These are phyloP conservation scores for Emmonsiellopsis sp. DNA, from an alignment of 2,329 filamentous ascomycete species.

Conservation along the genomic window DNA sequence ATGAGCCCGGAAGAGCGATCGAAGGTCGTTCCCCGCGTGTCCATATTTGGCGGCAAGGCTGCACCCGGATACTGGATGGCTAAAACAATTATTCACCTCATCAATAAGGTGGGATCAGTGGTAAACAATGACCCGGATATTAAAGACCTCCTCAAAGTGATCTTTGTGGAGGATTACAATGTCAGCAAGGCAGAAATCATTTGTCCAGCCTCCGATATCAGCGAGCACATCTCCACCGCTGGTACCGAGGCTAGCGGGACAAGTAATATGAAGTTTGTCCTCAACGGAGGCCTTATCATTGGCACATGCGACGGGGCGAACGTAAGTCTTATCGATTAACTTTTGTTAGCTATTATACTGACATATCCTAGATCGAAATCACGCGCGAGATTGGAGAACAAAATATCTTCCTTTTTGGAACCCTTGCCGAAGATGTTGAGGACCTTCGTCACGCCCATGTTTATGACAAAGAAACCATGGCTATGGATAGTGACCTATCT, in stretches of 20 bases:
- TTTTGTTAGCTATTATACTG: conserved; percentile 1
- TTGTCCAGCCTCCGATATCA: conserved; percentile 85
- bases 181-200: conserved; percentile 99
- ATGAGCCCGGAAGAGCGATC: conserved; percentile 76
- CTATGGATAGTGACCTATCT: conserved; percentile 64
- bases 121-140: conserved; percentile 90
- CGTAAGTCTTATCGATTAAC: conserved; percentile 42
- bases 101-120: conserved; percentile 82
- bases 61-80: conserved; percentile 99
- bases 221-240: conserved; percentile 96
- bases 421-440: conserved; percentile 90
- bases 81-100: conserved; percentile 94
- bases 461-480: conserved; percentile 58
- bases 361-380: conserved; percentile 68
- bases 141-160: conserved; percentile 88
- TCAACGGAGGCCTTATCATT: conserved; percentile 95
- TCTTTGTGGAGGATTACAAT: conserved; percentile 97
- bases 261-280: conserved; percentile 99
- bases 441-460: conserved; percentile 85
- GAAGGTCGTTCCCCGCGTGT: conserved; percentile 78
- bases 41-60: conserved; percentile 95
- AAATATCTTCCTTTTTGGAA: conserved; percentile 98
- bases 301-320: conserved; percentile 97
- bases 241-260: conserved; percentile 84
- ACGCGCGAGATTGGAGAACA: conserved; percentile 92